Evolutionary conservation across 805 yeast species (phyloP).

Genomic region (Blastobotrys robertii): DNA sequence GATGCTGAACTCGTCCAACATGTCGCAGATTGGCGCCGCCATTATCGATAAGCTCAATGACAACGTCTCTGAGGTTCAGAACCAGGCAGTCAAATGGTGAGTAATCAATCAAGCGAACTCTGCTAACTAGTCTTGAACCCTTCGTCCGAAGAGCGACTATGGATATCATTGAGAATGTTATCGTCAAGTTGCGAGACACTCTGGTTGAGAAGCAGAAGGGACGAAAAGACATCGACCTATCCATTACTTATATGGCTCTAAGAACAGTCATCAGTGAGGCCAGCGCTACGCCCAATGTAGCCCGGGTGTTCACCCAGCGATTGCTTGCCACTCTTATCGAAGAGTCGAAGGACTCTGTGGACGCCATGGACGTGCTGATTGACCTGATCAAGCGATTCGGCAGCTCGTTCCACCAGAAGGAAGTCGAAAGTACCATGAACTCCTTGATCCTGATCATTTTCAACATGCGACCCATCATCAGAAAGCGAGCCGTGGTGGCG

Average conservation of each 20-base stretch:
- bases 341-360: slow-evolving; percentile 28
- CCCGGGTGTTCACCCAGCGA: slow-evolving; percentile 17
- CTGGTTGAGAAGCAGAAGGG: neutral
- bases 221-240: slow-evolving; percentile 5
- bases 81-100: slow-evolving; percentile 50
- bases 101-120: slow-evolving; percentile 3
- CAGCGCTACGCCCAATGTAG: slow-evolving; percentile 17
- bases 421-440: slow-evolving; percentile 23
- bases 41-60: slow-evolving; percentile 44
- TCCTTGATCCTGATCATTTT: slow-evolving; percentile 31
- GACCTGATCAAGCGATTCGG: slow-evolving; percentile 48
- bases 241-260: slow-evolving; percentile 28
- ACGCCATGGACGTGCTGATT: slow-evolving; percentile 49
- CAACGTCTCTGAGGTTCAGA: slow-evolving; percentile 61
- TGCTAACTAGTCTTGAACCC: slow-evolving; percentile 13
- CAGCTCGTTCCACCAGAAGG: slow-evolving; percentile 29
- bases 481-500: slow-evolving; percentile 42
- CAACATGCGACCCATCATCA: slow-evolving; percentile 34
- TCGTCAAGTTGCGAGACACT: neutral
- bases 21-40: slow-evolving; percentile 29
- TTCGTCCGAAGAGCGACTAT: slow-evolving; percentile 6
- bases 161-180: slow-evolving; percentile 5
- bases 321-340: slow-evolving; percentile 19
- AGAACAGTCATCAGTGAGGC: slow-evolving; percentile 23
- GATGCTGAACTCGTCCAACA: slow-evolving; percentile 22